Evolutionary conservation across 495 filamentous ascomycete species (phyloP).

Genomic region (Trichoderma parareesei): DNA sequence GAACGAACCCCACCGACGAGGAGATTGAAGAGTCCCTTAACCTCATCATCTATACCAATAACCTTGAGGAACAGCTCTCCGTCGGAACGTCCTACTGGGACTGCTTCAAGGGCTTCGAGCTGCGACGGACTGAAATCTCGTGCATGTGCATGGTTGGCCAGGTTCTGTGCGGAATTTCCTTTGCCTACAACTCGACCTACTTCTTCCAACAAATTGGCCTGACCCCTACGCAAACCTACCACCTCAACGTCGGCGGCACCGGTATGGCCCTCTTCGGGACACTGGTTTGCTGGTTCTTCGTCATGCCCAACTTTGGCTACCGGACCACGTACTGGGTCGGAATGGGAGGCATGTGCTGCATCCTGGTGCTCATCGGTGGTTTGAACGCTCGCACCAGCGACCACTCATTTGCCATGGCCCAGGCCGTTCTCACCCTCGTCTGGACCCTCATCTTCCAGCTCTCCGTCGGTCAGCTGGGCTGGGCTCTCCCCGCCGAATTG

Average conservation of each 20-base stretch:
- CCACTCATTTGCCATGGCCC: constrained; percentile 21
- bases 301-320: constrained; percentile 41
- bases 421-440: constrained; percentile 38
- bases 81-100: constrained; percentile 52
- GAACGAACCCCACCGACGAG: constrained; percentile 39
- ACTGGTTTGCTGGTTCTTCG: constrained; percentile 38
- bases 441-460: constrained; percentile 48
- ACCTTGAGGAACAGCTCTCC: constrained; percentile 51
- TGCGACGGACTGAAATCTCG: constrained; percentile 58
- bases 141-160: constrained; percentile 34
- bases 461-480: constrained; percentile 48
- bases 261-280: constrained; percentile 46
- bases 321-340: constrained; percentile 44
- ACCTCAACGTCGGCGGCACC: constrained; percentile 28
- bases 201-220: constrained; percentile 63
- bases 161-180: constrained; percentile 37
- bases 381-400: constrained; percentile 20
- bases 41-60: constrained; percentile 66
- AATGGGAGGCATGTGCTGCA: constrained; percentile 24
- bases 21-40: constrained; percentile 58
- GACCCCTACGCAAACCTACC: constrained; percentile 43
- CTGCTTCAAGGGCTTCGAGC: constrained; percentile 58
- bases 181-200: constrained; percentile 57
- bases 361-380: constrained; percentile 33
- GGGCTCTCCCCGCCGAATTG: constrained; percentile 47